A percentile compares a stretch with the other conserved stretches of the same genome.
These are phyloP conservation scores for Oenanthe sinensis DNA, from an alignment of 129 eudicot genomes.

Conservation along the genomic window DNA sequence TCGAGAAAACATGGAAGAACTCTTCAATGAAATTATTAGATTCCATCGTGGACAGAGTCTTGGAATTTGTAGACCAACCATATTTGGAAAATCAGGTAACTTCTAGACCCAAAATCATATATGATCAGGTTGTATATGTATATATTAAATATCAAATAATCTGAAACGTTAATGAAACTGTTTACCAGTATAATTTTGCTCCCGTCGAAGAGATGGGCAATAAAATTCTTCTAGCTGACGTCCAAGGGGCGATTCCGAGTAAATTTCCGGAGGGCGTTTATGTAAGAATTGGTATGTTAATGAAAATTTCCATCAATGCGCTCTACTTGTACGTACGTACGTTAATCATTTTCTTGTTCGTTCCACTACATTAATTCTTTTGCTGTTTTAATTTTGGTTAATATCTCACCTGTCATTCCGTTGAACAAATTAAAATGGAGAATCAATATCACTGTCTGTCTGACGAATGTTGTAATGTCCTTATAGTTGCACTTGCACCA, in stretches of 20 bases:
- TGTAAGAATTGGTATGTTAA: conserved; percentile 53
- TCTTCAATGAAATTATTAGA: conserved; percentile 39
- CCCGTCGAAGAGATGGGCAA: conserved; percentile 48
- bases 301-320: no score
- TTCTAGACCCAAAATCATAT: not conserved
- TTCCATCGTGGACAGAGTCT: conserved; percentile 36
- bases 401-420: no score
- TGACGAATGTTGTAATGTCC: no score
- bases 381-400: no score
- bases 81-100: conserved; percentile 59
- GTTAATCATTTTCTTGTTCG: no score
- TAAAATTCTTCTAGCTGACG: conserved; percentile 11
- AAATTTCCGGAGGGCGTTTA: conserved; percentile 59
- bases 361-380: no score
- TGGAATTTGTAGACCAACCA: conserved; percentile 50
- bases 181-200: conserved; percentile 42
- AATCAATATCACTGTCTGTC: no score
- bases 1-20: conserved; percentile 30
- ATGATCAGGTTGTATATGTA: not conserved
- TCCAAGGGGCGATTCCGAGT: conserved; percentile 40
- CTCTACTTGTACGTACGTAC: no score
- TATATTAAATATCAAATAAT: not conserved
- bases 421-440: no score
- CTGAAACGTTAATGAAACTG: not conserved
- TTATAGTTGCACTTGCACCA: no score